These are phyloP conservation scores for Paraphoma chrysanthemicola DNA, from an alignment of 2,329 filamentous ascomycete species.

Conservation along the genomic window DNA sequence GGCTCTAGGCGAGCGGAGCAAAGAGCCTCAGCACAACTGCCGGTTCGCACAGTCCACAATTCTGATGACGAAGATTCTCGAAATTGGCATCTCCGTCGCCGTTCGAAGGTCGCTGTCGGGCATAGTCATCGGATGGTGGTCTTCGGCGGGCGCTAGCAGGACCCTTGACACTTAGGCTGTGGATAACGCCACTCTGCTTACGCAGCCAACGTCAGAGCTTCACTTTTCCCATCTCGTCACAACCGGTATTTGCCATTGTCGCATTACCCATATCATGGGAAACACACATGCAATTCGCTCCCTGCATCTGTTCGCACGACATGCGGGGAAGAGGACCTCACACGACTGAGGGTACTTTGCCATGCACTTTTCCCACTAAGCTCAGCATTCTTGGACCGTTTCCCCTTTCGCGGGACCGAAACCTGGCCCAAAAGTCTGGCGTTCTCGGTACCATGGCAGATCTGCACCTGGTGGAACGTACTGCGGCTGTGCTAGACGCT, in stretches of 20 bases:
- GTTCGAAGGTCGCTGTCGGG: background rate
- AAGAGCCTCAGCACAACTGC: background rate
- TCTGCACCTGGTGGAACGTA: constrained; percentile 16
- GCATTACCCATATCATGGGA: background rate
- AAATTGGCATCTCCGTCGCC: background rate
- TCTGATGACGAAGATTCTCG: background rate
- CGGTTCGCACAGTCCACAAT: background rate
- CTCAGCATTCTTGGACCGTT: background rate
- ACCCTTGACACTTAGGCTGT: background rate
- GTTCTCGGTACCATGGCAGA: constrained; percentile 7
- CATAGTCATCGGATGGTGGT: background rate
- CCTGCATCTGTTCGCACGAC: background rate
- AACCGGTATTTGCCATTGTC: background rate
- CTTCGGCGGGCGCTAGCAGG: background rate
- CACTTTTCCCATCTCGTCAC: background rate
- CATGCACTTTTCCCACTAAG: background rate
- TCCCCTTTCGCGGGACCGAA: background rate
- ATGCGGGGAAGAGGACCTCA: background rate
- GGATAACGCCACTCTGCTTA: background rate
- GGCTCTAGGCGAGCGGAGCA: background rate
- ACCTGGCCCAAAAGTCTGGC: background rate
- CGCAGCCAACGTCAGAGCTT: background rate
- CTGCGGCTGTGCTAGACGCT: constrained; percentile 28
- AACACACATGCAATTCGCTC: background rate
- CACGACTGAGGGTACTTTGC: background rate